Evolutionary conservation across 2,329 filamentous ascomycete species (phyloP).

Genomic region (Botrytis byssoidea): DNA sequence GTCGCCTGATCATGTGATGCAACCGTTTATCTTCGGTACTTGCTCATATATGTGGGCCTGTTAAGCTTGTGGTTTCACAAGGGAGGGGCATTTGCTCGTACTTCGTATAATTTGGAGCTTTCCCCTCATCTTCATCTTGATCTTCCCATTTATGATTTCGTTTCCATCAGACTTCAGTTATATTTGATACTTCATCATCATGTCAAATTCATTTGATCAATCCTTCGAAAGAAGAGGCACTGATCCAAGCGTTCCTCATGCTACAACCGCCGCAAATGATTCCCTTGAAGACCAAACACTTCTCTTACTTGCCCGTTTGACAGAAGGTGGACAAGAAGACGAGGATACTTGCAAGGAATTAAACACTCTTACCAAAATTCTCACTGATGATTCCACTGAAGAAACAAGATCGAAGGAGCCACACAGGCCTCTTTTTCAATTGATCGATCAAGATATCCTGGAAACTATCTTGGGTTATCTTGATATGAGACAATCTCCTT

Average conservation of each 20-base stretch:
- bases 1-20: conserved; percentile 11
- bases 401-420: conserved; percentile 28
- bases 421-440: conserved; percentile 46
- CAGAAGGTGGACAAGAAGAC: conserved; percentile 86
- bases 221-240: conserved; percentile 20
- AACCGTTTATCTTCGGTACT: background rate
- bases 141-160: background rate
- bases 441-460: conserved; percentile 71
- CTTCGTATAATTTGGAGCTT: background rate
- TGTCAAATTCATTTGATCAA: conserved; percentile 10
- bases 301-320: conserved; percentile 74
- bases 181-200: conserved; percentile 6
- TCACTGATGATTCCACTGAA: conserved; percentile 48
- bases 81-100: background rate
- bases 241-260: conserved; percentile 30
- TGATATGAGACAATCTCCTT: conserved; percentile 74
- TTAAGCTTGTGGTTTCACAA: conserved; percentile 8
- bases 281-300: conserved; percentile 37
- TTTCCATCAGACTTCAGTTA: background rate
- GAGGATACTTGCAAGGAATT: conserved; percentile 63
- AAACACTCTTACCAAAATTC: conserved; percentile 57
- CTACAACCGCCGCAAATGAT: conserved; percentile 27
- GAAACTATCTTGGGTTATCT: conserved; percentile 85
- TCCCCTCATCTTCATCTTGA: conserved; percentile 13
- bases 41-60: conserved; percentile 4